phyloP scores from a whole-genome alignment of 73 alveolate genomes.

The Paramecium primaurelia region DNA sequence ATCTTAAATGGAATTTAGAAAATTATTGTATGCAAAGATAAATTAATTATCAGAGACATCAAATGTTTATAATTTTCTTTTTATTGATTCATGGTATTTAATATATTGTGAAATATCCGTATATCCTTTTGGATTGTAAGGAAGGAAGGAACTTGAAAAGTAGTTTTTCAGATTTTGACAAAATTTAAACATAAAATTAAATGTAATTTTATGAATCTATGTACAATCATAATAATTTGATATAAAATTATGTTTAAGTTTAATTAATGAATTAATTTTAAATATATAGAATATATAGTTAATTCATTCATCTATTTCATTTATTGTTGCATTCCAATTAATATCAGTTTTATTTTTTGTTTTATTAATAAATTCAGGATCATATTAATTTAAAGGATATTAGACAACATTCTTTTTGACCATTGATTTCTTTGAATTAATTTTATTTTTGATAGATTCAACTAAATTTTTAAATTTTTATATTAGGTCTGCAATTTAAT shows the following conservation, averaged over 20 bases:
- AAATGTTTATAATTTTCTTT: background rate
- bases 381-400: conserved; percentile 1
- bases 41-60: background rate
- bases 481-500: background rate
- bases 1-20: background rate
- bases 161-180: background rate
- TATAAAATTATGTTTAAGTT: background rate
- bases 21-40: background rate
- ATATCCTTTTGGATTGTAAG: background rate
- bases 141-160: background rate
- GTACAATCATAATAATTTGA: too few species aligned
- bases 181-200: background rate
- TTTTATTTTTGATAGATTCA: background rate
- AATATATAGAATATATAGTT: background rate
- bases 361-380: conserved; percentile 16
- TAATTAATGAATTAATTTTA: background rate
- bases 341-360: conserved; percentile 4
- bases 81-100: background rate
- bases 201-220: too few species aligned
- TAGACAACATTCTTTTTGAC: background rate
- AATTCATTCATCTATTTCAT: background rate
- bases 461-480: background rate
- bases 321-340: background rate
- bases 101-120: background rate
- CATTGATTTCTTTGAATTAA: background rate